Evolutionary conservation across 345 rosid genomes (phyloP).

Genomic region (Linum usitatissimum): DNA sequence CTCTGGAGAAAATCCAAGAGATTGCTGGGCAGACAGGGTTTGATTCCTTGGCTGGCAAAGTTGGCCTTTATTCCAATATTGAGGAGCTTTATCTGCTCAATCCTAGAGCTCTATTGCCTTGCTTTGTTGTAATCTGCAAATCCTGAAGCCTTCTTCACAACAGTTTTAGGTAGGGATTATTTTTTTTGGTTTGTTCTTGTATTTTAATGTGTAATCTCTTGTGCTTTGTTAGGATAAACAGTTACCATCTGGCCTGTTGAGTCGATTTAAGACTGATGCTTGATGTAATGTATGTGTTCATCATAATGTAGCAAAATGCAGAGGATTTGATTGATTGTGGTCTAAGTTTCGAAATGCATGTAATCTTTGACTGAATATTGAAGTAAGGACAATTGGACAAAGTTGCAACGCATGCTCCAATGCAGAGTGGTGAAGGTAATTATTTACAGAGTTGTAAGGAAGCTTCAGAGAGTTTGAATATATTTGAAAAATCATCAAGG

Average conservation of each 20-base stretch:
- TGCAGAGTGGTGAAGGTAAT: no score
- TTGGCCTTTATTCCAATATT: slow-evolving; percentile 80
- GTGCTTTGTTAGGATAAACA: slow-evolving; percentile 9
- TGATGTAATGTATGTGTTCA: no score
- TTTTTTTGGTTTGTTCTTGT: slow-evolving; percentile 12
- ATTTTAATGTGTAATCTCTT: slow-evolving; percentile 12
- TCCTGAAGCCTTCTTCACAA: slow-evolving; percentile 26
- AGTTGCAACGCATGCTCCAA: no score
- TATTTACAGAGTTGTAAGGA: background rate
- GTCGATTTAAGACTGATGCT: no score
- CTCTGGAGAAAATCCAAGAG: slow-evolving; percentile 80
- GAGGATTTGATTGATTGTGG: no score
- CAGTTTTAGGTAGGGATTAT: slow-evolving; percentile 12
- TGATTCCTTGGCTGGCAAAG: slow-evolving; percentile 93
- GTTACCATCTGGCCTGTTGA: no score
- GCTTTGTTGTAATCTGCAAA: slow-evolving; percentile 83
- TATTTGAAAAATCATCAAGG: background rate
- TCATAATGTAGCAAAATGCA: no score
- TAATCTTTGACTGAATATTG: no score
- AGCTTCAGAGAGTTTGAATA: background rate
- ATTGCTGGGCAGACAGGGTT: slow-evolving; percentile 73
- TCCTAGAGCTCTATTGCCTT: slow-evolving; percentile 87
- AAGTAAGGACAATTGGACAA: no score
- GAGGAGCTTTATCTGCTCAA: slow-evolving; percentile 96
- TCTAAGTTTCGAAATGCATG: background rate